Percentiles rank a stretch among this genome's conserved stretches.
Evolutionary conservation across 768 basidiomycete species (phyloP).

Genomic region (Nevesoporus exiguus): DNA sequence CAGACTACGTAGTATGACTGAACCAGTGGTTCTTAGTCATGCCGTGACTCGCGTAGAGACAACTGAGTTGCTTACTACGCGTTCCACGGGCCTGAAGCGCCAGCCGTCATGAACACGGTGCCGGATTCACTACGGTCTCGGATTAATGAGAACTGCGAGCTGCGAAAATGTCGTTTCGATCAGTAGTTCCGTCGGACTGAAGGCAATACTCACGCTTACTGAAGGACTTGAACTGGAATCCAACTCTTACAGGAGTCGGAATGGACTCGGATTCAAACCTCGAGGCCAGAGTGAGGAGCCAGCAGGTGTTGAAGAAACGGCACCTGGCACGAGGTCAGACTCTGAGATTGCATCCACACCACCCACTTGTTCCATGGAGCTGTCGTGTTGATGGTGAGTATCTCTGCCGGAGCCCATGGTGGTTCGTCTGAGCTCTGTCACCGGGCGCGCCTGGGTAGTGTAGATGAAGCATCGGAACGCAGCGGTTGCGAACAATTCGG

Average conservation of each 20-base stretch:
- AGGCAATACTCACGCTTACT: not conserved
- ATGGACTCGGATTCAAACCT: not conserved
- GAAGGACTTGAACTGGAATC: not conserved
- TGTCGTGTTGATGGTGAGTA: too few species aligned
- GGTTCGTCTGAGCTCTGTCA: too few species aligned
- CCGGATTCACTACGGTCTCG: not conserved
- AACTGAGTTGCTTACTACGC: too few species aligned
- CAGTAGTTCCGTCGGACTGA: not conserved
- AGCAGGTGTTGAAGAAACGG: not conserved
- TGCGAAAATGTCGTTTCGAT: not conserved
- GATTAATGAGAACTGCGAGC: not conserved
- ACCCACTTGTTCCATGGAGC: not conserved
- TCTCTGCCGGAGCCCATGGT: too few species aligned
- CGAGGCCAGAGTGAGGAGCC: not conserved
- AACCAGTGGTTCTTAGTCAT: too few species aligned
- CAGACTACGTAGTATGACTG: too few species aligned
- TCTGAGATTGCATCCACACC: not conserved
- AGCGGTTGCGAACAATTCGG: too few species aligned
- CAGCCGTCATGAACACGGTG: not conserved
- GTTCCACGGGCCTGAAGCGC: not conserved
- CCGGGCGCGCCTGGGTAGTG: too few species aligned
- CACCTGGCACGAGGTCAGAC: not conserved
- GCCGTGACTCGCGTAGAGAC: too few species aligned
- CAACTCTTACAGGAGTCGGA: not conserved
- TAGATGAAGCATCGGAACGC: too few species aligned